Evolutionary conservation across 305 asterid species (phyloP).

Genomic region (Coffea humblotiana): DNA sequence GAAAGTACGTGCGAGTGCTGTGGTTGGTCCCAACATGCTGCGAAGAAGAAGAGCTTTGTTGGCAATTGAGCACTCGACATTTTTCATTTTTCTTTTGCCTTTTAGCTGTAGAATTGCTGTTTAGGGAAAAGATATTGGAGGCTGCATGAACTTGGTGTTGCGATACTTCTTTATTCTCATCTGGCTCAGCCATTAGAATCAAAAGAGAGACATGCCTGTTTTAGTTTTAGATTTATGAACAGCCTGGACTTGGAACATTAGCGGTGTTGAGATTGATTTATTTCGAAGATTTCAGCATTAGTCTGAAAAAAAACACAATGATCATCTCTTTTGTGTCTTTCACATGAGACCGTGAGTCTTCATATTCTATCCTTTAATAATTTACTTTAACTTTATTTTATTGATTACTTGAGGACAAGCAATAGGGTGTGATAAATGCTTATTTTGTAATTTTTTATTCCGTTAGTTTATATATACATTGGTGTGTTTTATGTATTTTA

Average conservation of each 20-base stretch:
- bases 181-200: slow-evolving; percentile 26
- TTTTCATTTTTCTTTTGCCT: slow-evolving; percentile 19
- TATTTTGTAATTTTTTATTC: too few species aligned
- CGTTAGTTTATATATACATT: too few species aligned
- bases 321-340: too few species aligned
- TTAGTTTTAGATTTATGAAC: slow-evolving; percentile 12
- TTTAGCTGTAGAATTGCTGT: slow-evolving; percentile 28
- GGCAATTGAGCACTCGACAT: slow-evolving; percentile 19
- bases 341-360: too few species aligned
- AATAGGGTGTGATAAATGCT: too few species aligned
- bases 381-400: too few species aligned
- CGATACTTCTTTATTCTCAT: slow-evolving; percentile 29
- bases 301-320: too few species aligned
- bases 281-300: neutral
- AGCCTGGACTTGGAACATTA: neutral
- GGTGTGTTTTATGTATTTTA: too few species aligned
- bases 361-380: too few species aligned
- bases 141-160: slow-evolving; percentile 30
- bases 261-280: neutral
- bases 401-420: too few species aligned
- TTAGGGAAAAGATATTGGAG: slow-evolving; percentile 27
- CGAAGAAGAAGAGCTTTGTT: slow-evolving; percentile 24
- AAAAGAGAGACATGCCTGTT: slow-evolving; percentile 14
- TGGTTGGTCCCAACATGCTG: slow-evolving; percentile 17
- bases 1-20: slow-evolving; percentile 9